These are phyloP conservation scores for Annulohypoxylon stygium DNA, from an alignment of 495 filamentous ascomycete species.

Conservation along the genomic window DNA sequence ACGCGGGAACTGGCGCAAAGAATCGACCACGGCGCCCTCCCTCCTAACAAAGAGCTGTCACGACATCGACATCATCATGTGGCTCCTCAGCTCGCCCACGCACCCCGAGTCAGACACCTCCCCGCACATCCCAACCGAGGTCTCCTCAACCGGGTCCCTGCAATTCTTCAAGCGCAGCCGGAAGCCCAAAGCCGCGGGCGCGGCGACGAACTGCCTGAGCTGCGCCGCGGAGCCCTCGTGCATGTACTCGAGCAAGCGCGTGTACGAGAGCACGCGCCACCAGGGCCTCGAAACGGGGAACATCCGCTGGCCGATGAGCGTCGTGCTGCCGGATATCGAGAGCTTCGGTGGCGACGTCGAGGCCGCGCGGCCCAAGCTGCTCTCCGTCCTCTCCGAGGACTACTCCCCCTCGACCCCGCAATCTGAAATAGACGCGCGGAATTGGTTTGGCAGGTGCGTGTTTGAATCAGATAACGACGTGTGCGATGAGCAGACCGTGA, in stretches of 20 bases:
- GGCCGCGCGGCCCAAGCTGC: constrained; percentile 56
- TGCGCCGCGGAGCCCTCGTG: constrained; percentile 79
- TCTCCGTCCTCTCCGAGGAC: constrained; percentile 72
- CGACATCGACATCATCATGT: constrained; percentile 91
- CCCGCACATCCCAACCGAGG: constrained; percentile 78
- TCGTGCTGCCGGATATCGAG: constrained; percentile 93
- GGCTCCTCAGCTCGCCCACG: constrained; percentile 81
- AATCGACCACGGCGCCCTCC: constrained; percentile 76
- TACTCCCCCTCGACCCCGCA: constrained; percentile 68
- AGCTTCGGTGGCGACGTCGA: constrained; percentile 66
- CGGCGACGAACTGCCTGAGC: constrained; percentile 87
- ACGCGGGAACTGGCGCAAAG: constrained; percentile 92
- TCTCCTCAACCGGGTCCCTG: constrained; percentile 78
- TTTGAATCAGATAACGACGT: constrained; percentile 93
- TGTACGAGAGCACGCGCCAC: constrained; percentile 73
- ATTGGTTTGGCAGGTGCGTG: constrained; percentile 95
- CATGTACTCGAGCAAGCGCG: constrained; percentile 82
- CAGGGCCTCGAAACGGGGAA: constrained; percentile 66
- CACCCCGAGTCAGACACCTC: constrained; percentile 49
- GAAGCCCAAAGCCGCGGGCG: constrained; percentile 79
- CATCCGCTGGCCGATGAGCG: constrained; percentile 83
- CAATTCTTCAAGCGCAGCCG: constrained; percentile 77
- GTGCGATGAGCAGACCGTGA: constrained; percentile 91
- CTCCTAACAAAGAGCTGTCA: constrained; percentile 95
- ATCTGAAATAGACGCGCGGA: constrained; percentile 68